Conservation (phyloP, 768 basidiomycete genomes). For the Leccinum truebloodii region DNA sequence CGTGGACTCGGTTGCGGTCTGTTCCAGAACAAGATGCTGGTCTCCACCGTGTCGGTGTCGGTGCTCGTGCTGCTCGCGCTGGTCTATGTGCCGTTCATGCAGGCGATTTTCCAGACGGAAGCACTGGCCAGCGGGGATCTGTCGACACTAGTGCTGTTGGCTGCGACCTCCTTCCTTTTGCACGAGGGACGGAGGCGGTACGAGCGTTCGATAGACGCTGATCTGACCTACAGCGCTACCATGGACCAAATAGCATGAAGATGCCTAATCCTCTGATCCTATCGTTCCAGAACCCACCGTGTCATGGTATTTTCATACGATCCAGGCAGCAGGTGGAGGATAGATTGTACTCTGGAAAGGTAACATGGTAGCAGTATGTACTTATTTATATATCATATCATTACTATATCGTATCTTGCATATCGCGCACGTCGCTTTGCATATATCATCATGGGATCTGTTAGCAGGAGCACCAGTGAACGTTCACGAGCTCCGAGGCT, state of each 20-base stretch:
- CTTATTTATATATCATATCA: neutral
- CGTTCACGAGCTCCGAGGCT: neutral
- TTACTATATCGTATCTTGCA: slow-evolving; percentile 1
- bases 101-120: slow-evolving; percentile 92
- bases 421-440: neutral
- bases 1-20: slow-evolving; percentile 87
- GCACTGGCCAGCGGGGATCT: slow-evolving; percentile 71
- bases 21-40: slow-evolving; percentile 84
- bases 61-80: slow-evolving; percentile 81
- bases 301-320: neutral
- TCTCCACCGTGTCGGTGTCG: slow-evolving; percentile 85
- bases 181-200: slow-evolving; percentile 82
- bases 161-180: slow-evolving; percentile 58
- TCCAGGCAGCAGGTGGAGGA: neutral
- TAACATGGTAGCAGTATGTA: neutral
- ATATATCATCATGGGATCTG: neutral
- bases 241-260: slow-evolving; percentile 65
- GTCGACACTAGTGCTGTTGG: slow-evolving; percentile 66
- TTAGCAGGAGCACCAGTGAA: neutral
- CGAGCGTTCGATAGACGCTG: slow-evolving; percentile 63
- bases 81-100: slow-evolving; percentile 90
- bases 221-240: slow-evolving; percentile 48
- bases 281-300: neutral
- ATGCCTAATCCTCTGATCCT: neutral
- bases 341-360: neutral